Evolutionary conservation across 2,329 filamentous ascomycete species (phyloP).

Genomic region (Pseudocercospora macadamiae): DNA sequence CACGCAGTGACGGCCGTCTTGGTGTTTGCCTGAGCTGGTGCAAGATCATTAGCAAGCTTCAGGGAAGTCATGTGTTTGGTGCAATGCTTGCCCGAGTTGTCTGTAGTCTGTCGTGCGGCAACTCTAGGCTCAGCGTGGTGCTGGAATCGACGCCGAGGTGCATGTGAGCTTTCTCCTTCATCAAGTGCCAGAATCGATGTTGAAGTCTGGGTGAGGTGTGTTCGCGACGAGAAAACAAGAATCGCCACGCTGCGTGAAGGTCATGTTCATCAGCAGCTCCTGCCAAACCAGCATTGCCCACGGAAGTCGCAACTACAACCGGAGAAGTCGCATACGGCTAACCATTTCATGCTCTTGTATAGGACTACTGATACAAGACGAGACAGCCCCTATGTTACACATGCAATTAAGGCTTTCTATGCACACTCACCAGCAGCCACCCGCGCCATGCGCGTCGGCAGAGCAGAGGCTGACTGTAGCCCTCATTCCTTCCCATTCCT

Average conservation of each 20-base stretch:
- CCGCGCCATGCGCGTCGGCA: not conserved
- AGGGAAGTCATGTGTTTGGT: not conserved
- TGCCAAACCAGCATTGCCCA: not conserved
- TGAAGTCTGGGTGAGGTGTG: not conserved
- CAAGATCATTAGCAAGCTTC: constrained; percentile 7
- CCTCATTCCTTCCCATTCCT: not conserved
- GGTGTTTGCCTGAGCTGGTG: not conserved
- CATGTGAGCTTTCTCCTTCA: not conserved
- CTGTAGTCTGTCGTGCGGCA: not conserved
- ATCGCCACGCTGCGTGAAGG: not conserved
- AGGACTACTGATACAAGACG: constrained; percentile 25
- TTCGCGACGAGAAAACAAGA: not conserved
- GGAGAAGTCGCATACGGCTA: not conserved
- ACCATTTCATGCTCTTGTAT: constrained; percentile 16
- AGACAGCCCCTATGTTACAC: constrained; percentile 32
- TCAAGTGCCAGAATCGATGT: not conserved
- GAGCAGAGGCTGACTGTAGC: not conserved
- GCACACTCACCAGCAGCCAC: constrained; percentile 21
- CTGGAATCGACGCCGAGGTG: not conserved
- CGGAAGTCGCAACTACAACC: not conserved
- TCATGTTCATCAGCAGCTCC: not conserved
- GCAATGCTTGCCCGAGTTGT: constrained; percentile 7
- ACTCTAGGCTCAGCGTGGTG: not conserved
- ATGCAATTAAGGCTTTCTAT: constrained; percentile 22
- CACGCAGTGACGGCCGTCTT: constrained; percentile 9